Conservation (phyloP, 352 stramenopile species). For the Globisporangium rhizosaccharum region DNA sequence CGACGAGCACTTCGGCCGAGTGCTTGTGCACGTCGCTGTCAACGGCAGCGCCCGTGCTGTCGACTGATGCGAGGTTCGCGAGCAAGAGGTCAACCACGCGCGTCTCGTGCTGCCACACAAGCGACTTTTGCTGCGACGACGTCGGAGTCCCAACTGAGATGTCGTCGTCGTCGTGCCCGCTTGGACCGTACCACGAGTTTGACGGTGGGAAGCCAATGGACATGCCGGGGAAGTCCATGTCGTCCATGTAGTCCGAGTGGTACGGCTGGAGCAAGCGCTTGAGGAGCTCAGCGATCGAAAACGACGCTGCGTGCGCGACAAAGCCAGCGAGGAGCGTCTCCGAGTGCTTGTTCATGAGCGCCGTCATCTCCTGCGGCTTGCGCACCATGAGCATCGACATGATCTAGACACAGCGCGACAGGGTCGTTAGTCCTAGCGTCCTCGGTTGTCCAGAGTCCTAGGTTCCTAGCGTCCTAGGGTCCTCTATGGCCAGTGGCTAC, state of each 20-base stretch:
- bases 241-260: slow-evolving; percentile 81
- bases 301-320: slow-evolving; percentile 58
- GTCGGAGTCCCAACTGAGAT: slow-evolving; percentile 54
- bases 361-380: slow-evolving; percentile 83
- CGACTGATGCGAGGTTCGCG: slow-evolving; percentile 33
- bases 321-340: slow-evolving; percentile 66
- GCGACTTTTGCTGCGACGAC: slow-evolving; percentile 52
- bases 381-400: slow-evolving; percentile 87
- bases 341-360: slow-evolving; percentile 78
- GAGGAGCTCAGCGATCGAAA: slow-evolving; percentile 76
- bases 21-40: slow-evolving; percentile 85
- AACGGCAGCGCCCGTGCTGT: slow-evolving; percentile 23
- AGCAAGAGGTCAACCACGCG: slow-evolving; percentile 67
- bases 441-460: no score
- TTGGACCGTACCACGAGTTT: slow-evolving; percentile 64
- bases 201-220: slow-evolving; percentile 66
- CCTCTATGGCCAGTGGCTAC: no score
- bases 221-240: slow-evolving; percentile 83
- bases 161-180: slow-evolving; percentile 67
- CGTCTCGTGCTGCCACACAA: slow-evolving; percentile 71
- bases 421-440: no score
- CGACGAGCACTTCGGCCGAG: slow-evolving; percentile 71
- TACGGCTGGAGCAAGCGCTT: slow-evolving; percentile 83
- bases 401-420: slow-evolving; percentile 22
- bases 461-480: no score